A percentile compares a stretch with the other conserved stretches of the same genome.
phyloP scores from a whole-genome alignment of 169 alveolate genomes.

The Cryptosporidium andersoni region DNA sequence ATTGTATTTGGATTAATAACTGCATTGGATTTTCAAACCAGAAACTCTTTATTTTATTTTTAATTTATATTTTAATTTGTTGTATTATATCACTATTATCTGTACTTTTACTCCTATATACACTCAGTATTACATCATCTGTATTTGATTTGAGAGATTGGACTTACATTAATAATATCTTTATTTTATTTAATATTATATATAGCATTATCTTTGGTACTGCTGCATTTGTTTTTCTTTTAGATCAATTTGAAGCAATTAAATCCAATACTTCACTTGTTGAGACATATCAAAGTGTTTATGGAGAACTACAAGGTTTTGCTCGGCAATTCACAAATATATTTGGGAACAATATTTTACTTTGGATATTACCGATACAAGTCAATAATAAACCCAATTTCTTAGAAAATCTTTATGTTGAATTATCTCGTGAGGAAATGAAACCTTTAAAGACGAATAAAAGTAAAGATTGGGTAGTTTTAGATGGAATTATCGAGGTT shows the following conservation, averaged over 20 bases:
- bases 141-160: neutral
- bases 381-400: constrained; percentile 50
- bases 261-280: constrained; percentile 70
- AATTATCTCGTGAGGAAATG: neutral
- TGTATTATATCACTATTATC: constrained; percentile 20
- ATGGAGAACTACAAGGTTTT: constrained; percentile 62
- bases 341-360: constrained; percentile 65
- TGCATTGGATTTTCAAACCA: constrained; percentile 89
- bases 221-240: constrained; percentile 35
- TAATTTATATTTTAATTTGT: constrained; percentile 75
- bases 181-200: constrained; percentile 21
- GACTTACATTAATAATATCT: neutral
- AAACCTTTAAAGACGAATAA: too few species aligned
- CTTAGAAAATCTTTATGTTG: constrained; percentile 66
- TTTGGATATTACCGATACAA: constrained; percentile 71
- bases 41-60: constrained; percentile 85
- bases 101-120: constrained; percentile 16
- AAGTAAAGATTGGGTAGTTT: too few species aligned
- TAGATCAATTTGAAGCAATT: constrained; percentile 69
- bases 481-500: too few species aligned
- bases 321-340: constrained; percentile 10
- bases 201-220: constrained; percentile 55
- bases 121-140: neutral
- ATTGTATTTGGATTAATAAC: constrained; percentile 88
- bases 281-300: constrained; percentile 58